Conservation (phyloP, 768 basidiomycete species). For the Kwoniella dejecticola region DNA sequence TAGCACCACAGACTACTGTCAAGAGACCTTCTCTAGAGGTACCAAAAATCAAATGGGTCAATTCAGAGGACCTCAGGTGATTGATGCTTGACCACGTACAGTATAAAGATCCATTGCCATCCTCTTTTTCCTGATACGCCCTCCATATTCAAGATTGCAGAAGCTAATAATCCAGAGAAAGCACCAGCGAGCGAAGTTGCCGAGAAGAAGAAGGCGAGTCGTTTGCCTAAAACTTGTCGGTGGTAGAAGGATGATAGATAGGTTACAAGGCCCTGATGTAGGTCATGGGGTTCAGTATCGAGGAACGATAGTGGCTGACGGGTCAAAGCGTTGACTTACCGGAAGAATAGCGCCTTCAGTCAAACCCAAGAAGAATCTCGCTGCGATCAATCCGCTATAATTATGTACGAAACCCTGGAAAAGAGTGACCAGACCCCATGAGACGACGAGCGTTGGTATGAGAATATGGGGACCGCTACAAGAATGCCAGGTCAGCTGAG, state of each 20-base stretch:
- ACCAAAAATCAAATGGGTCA: not conserved
- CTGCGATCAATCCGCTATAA: slow-evolving; percentile 42
- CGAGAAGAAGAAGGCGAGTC: slow-evolving; percentile 49
- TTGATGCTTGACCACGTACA: too few species aligned
- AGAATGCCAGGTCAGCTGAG: not conserved
- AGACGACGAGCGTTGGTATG: slow-evolving; percentile 65
- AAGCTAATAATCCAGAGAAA: slow-evolving; percentile 58
- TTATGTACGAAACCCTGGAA: slow-evolving; percentile 58
- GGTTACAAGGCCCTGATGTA: slow-evolving; percentile 34
- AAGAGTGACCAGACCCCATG: slow-evolving; percentile 71
- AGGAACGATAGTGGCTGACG: not conserved
- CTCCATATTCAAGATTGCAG: slow-evolving; percentile 48
- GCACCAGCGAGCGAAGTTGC: slow-evolving; percentile 47
- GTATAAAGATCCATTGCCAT: slow-evolving; percentile 47
- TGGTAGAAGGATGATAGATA: slow-evolving; percentile 46
- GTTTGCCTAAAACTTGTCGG: slow-evolving; percentile 42
- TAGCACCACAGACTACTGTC: slow-evolving; percentile 64
- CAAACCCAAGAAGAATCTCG: slow-evolving; percentile 46
- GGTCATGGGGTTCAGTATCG: not conserved
- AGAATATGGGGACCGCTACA: slow-evolving; percentile 64
- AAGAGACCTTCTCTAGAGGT: slow-evolving; percentile 62
- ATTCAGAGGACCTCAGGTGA: not conserved
- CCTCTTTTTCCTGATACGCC: slow-evolving; percentile 55
- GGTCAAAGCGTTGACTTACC: not conserved
- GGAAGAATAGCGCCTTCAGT: slow-evolving; percentile 48